Evolutionary conservation across 2,329 filamentous ascomycete genomes (phyloP), one percentile per base, ranked within the genome.

Genomic region (Phialophora macrospora): DNA sequence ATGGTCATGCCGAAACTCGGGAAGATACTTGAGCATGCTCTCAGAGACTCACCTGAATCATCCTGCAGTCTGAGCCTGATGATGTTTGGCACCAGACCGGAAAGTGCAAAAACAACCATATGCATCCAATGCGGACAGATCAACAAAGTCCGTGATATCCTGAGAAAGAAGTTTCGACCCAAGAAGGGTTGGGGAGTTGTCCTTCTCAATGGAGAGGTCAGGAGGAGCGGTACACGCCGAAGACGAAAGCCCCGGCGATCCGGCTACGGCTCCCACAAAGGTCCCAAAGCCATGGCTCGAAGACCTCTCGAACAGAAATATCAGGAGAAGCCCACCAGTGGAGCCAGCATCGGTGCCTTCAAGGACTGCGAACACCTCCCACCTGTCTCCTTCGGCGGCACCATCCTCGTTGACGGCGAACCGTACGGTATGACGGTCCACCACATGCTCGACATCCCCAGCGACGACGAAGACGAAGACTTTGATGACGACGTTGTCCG

Each of bases 341-440:
- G 94, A 0, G 94, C 94, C 7, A 97, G 93, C 51, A 97, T 98
- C 65, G 94, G 94, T 6, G 93, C 93, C 0, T 97, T 92, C 82
- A 88, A 91, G 58, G 90, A 91, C 64, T 87, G 93, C 70, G 88
- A 91, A 52, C 94, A 97, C 74, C 82, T 97, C 2, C 93, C 93
- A 5, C 92, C 94, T 1, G 94, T 96, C 2, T 96, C 92, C 34
- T 93, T 96, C 71, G 94, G 94, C 12, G 94, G 94, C 8, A 84
- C 97, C 3, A 87, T 98, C 48, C 80, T 95, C 34, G 87, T 98
- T 1, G 93, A 98, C 74, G 88, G 90, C 62, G 88, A 90, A 75
- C 87, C 91, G 0, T 95, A 93, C 73, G 94, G 94, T 12, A 95
- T 98, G 91, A 97, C 92, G 24, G 94, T 98, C 0, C 94, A 98